These are phyloP conservation scores for Euphrasia confusa DNA, from an alignment of 257 asterid genomes.

Conservation along the genomic window DNA sequence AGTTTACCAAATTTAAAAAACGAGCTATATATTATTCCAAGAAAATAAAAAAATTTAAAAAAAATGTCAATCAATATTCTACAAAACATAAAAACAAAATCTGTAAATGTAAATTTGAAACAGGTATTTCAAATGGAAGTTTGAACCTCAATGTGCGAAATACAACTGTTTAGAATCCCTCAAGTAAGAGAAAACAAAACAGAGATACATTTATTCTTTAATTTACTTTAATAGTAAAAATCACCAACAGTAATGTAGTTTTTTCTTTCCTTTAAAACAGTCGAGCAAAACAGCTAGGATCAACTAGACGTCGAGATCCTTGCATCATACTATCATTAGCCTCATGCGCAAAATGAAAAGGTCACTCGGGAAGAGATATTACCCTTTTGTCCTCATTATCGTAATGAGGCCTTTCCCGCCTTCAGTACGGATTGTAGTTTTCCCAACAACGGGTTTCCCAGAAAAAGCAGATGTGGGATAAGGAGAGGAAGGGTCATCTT, in stretches of 20 bases:
- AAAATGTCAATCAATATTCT: not conserved
- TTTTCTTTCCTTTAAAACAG: not conserved
- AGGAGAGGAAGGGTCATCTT: slow-evolving; percentile 38
- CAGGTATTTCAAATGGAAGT: not conserved
- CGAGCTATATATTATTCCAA: not conserved
- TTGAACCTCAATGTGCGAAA: not conserved
- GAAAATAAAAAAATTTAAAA: too few relatives aligned
- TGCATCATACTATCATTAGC: not conserved
- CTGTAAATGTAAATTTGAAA: not conserved
- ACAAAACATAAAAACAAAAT: not conserved
- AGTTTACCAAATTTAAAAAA: not conserved
- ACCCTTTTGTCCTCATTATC: slow-evolving; percentile 80
- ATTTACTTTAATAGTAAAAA: not conserved
- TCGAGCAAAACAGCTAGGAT: not conserved
- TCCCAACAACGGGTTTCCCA: slow-evolving; percentile 90
- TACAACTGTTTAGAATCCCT: not conserved
- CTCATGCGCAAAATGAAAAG: not conserved
- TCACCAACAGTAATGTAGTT: not conserved
- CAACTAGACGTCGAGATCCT: slow-evolving; percentile 9
- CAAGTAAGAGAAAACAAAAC: too few relatives aligned
- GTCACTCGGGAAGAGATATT: not conserved
- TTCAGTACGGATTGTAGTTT: slow-evolving; percentile 80
- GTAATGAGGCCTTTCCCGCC: slow-evolving; percentile 93
- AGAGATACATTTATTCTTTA: too few relatives aligned
- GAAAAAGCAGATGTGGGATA: slow-evolving; percentile 81